A percentile compares a stretch with the other conserved stretches of the same genome.
phyloP scores from a whole-genome alignment of 192 early-diverging fungal species.

The Podila epigama region DNA sequence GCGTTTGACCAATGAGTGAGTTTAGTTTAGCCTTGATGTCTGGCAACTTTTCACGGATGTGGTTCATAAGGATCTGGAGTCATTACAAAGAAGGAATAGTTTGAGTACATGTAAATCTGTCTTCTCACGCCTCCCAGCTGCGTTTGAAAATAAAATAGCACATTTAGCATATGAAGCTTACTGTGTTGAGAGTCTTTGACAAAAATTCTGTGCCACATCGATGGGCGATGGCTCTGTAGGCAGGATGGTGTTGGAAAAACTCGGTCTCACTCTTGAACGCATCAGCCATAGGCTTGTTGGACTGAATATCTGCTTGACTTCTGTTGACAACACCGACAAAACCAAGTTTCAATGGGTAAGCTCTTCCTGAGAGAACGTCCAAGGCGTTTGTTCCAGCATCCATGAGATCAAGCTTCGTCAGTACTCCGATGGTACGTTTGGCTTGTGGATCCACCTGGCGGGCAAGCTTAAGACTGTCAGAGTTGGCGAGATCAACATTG shows the following conservation, averaged over 20 bases:
- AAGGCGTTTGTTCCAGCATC: constrained; percentile 84
- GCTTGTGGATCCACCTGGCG: constrained; percentile 85
- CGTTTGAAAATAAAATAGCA: no score
- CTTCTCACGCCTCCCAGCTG: not conserved
- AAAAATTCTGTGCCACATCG: constrained; percentile 79
- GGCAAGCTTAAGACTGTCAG: constrained; percentile 86
- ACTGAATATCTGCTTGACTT: constrained; percentile 80
- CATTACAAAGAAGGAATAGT: not conserved
- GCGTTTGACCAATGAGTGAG: constrained; percentile 77
- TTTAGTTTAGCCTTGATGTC: constrained; percentile 80
- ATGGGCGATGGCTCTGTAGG: constrained; percentile 73
- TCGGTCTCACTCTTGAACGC: constrained; percentile 70
- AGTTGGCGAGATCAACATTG: constrained; percentile 83
- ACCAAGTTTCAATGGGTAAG: constrained; percentile 79
- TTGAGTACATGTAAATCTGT: not conserved
- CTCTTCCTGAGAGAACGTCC: constrained; percentile 78
- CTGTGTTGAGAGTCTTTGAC: constrained; percentile 70
- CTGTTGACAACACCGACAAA: constrained; percentile 87
- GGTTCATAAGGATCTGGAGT: constrained; percentile 72
- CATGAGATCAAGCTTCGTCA: constrained; percentile 89
- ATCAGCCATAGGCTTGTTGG: constrained; percentile 75
- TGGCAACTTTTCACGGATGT: constrained; percentile 82
- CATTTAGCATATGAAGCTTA: constrained; percentile 23
- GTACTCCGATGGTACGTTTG: constrained; percentile 78
- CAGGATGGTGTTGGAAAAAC: constrained; percentile 76